Base-by-base conservation (phyloP, 495 filamentous ascomycete species). In the Podospora comata region DNA sequence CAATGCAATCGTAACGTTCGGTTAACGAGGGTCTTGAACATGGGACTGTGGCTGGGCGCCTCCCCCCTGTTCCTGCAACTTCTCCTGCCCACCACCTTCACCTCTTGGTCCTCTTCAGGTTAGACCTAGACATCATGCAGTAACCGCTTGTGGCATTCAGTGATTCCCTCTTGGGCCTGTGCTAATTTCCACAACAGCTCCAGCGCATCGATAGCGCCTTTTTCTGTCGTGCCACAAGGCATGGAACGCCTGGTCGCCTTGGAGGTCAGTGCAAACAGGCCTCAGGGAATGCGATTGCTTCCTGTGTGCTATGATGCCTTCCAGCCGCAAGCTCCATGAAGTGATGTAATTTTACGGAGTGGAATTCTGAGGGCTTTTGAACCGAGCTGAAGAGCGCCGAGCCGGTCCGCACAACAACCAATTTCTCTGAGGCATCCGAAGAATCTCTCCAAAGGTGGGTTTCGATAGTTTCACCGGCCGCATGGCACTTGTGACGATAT, bases 171-270 rank as follows among this genome's bases (percentile, higher is more conserved):
- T 34, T 44, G 26, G 13, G 0, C 30, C 4, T 44, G 13, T 23
- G 26, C n/a, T 53, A 30, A 68, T 65, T 20, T 68, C 62, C 61
- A 68, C 62, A 34, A 54, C 60, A 57, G 16, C 23, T 68, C 34
- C 23, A 65, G 32, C 56, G 30, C 30, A 4, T 68, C 67, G 55
- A 65, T 68, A 68, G 67, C 56, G 67, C 67, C 64, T 65, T 48
- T 59, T 58, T 58, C n/a, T 19, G n/a, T 58, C 16, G 19, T 20
- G 23, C n/a, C n/a, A 20, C 55, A 58, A 7, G 55, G 23, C 55
- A 26, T 7, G n/a, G 55, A 26, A 26, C 55, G 55, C 55, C 55
- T 58, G 55, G n/a, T 13, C 6, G 55, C 55, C 55, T 5, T 26
- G 20, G 7, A 16, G 55, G 55, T 58, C 55, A 58, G 55, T 58